Percentiles rank a stretch among this genome's conserved stretches.
These are phyloP conservation scores for Albizia julibrissin DNA, from an alignment of 306 rosid genomes.

Conservation along the genomic window DNA sequence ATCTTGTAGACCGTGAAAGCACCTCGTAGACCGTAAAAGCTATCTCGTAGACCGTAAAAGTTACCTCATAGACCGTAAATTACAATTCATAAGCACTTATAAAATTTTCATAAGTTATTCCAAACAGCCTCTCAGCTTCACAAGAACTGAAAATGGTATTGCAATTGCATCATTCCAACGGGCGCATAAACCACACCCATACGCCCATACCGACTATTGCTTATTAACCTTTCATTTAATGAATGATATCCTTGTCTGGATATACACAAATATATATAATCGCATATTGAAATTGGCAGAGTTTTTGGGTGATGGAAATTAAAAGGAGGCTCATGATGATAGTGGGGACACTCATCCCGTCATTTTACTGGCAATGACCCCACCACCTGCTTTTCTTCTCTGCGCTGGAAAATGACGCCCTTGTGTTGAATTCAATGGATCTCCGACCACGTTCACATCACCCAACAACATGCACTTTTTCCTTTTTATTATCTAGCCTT, in stretches of 20 bases:
- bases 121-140: too few species aligned
- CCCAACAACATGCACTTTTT: neutral
- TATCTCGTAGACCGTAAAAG: too few species aligned
- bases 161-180: neutral
- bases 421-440: neutral
- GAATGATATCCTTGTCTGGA: neutral
- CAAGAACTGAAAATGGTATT: neutral
- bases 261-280: too few species aligned
- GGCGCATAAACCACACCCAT: neutral
- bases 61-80: too few species aligned
- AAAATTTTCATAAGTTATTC: too few species aligned
- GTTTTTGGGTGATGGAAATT: neutral
- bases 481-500: neutral
- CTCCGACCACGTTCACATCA: neutral
- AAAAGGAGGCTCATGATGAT: neutral
- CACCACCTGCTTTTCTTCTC: conserved; percentile 10
- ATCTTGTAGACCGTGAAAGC: too few species aligned
- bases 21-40: too few species aligned
- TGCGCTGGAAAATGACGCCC: neutral
- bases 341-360: neutral
- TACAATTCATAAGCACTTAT: too few species aligned
- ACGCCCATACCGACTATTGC: too few species aligned
- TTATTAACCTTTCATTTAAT: neutral
- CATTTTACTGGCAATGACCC: conserved; percentile 22
- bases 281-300: neutral